Percentiles rank a stretch among this genome's conserved stretches.
Conservation (phyloP, 176 grass and related monocot genomes). For the Raddia guianensis region DNA sequence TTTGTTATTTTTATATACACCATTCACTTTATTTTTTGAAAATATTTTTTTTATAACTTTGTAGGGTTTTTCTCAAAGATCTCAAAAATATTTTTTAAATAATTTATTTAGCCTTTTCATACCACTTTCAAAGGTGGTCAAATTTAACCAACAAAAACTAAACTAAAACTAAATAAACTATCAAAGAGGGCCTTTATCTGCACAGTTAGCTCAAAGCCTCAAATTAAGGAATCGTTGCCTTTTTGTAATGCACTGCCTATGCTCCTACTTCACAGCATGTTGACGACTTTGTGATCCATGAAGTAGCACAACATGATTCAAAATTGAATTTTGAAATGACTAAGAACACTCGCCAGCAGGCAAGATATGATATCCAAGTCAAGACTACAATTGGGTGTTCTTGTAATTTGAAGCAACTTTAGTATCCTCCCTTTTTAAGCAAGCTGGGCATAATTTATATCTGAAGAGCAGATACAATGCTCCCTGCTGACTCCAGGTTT, state of each 20-base stretch:
- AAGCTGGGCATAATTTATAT: not conserved
- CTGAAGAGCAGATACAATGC: conserved; percentile 31
- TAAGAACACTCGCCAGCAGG: not conserved
- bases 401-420: not conserved
- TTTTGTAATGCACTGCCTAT: not conserved
- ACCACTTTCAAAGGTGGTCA: no score
- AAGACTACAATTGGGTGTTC: not conserved
- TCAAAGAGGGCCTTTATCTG: not conserved
- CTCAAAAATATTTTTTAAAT: no score
- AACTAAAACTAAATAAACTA: no score
- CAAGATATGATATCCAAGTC: not conserved
- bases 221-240: not conserved
- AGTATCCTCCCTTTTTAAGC: not conserved
- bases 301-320: not conserved
- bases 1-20: no score
- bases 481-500: conserved; percentile 5
- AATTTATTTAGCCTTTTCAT: no score
- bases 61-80: no score
- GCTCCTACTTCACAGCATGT: not conserved
- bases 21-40: no score
- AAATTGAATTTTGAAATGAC: not conserved
- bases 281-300: not conserved
- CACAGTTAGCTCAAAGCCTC: not conserved
- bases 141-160: no score
- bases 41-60: no score